Base-by-base conservation (phyloP, 176 grass and related monocot genomes). In the Triticum turgidum region DNA sequence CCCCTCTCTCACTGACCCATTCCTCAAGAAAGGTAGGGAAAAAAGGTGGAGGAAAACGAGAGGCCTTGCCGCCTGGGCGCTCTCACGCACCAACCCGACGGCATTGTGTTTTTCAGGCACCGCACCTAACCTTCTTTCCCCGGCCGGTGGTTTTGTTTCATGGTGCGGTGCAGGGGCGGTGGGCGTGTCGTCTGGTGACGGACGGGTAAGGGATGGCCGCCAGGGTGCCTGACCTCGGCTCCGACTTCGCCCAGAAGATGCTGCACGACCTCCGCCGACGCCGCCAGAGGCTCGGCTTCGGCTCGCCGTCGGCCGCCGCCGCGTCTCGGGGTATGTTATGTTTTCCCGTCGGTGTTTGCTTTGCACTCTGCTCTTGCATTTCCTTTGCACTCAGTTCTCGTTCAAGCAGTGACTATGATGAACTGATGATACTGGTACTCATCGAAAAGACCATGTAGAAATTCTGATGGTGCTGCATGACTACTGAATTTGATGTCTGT, bases 211-310 rank as follows among this genome's bases (percentile, higher is more conserved):
- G 56, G 14, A 92, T 95, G 93, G 89, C 81, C 54, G 89, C 52
- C 76, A 91, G 30, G 88, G 89, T 79, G 59, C 87, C 88, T 58
- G 90, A 92, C 65, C 86, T 91, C 11, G 86, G 86, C 82, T 91
- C 97, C 3, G 97, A 99, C 84, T 99, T 99, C 47, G 70, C 97
- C 6, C 94, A 99, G 88, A 99, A 99, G 77, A 72, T 99, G 85
- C 81, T 99, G 66, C 89, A 82, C 65, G 97, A 99, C 89, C 91
- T 99, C 80, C 89, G 94, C 74, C 69, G 80, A 0, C 88, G 97
- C 72, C 92, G 95, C 84, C 89, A 99, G 83, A 90, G 80, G 83
- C 90, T 99, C 67, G 94, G 97, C 20, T 93, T 86, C 9, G 63
- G 89, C n/a, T 89, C 95, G 7, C 4, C 41, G 41, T 44, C 9